Evolutionary conservation across 2,329 filamentous ascomycete genomes (phyloP), one percentile per base, ranked within the genome.

Genomic region (Fusarium miscanthi): DNA sequence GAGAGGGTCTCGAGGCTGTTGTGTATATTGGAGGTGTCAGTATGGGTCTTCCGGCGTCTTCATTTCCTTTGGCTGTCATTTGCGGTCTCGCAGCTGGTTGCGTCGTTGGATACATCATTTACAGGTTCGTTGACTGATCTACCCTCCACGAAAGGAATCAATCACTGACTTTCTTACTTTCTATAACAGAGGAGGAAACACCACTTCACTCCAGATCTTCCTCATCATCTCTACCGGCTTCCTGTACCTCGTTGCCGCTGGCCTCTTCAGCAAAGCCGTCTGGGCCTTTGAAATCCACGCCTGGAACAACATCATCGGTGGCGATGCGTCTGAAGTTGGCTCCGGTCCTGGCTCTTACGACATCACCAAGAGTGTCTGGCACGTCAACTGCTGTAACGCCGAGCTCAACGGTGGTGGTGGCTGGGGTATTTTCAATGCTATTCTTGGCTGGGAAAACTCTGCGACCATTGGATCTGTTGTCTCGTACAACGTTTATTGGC

Each of bases 321-420:
- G 53, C 1, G 53, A 57, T 27, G 53, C 53, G 0, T 40, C 53
- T 0, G 53, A 48, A 14, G 53, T 57, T 0, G 53, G 53, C 3
- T 57, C 53, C 6, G 53, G 53, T 0, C 53, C 53, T 13, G 53
- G 53, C 1, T 57, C 53, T 0, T 57, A 57, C 1, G 41, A 57
- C 0, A 57, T 57, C n/a, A n/a, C 25, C 13, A 45, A 57, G n/a
- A 57, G 53, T 13, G 53, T 57, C 4, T 57, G 53, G 53, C 53
- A 57, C 30, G 53, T 57, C 23, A 57, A 57, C 30, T 57, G 53
- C n/a, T 57, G 53, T 7, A 57, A 57, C 40, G 53, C 53, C 3
- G 53, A 57, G 30, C 8, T 57, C 1, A 57, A 57, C 7, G 40
- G 53, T 6, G 53, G 53, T 0, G 53, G 53, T 8, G 53, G 53